Evolutionary conservation across 106 monocot genomes (phyloP), one percentile per base, ranked within the genome.

Genomic region (Dendrobium huoshanense): DNA sequence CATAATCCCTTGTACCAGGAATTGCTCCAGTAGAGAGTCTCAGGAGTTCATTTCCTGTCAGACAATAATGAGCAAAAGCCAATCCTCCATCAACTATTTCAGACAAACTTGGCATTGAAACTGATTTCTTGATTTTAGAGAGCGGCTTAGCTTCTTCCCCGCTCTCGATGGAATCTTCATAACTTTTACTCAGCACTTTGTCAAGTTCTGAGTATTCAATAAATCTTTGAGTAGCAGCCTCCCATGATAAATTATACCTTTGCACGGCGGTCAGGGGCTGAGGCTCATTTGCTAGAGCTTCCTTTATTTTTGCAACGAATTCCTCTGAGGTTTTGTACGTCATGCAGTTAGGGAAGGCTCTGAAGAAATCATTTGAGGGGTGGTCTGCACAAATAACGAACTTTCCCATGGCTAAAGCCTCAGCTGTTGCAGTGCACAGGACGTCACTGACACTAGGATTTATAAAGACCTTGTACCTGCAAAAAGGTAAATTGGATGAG

Each of bases 331-430:
- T 93, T 87, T 81, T 93, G 82, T 95, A 99, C 8, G 91, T 95
- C 84, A 99, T 80, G 80, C 99, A 99, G 84, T 99, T 99, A 2
- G 95, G 99, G 64, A 95, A 99, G 75, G 84, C 73, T 81, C 86
- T 88, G 85, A 99, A 99, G 82, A 99, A 99, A 16, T 95, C 90
- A 83, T 99, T 99, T 75, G 99, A 99, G 16, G 99, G 99, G 79
- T 99, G 99, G 79, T 99, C 99, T 4, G 99, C 95, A 81, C 99
- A 99, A 77, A 99, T 78, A 22, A 95, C 99, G 85, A 99, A 99
- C 80, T 99, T 99, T 40, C 99, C 99, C 99, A 99, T 99, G 5
- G 99, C 99, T 67, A 99, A 93, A 41, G 99, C 99, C 85, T 99
- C 99, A 5, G 99, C 99, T 78, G 99, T 99, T 45, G 99, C 95